phyloP scores from a whole-genome alignment of 225 moss, liverwort and hornwort genomes.

The Thuidium tamariscinum region DNA sequence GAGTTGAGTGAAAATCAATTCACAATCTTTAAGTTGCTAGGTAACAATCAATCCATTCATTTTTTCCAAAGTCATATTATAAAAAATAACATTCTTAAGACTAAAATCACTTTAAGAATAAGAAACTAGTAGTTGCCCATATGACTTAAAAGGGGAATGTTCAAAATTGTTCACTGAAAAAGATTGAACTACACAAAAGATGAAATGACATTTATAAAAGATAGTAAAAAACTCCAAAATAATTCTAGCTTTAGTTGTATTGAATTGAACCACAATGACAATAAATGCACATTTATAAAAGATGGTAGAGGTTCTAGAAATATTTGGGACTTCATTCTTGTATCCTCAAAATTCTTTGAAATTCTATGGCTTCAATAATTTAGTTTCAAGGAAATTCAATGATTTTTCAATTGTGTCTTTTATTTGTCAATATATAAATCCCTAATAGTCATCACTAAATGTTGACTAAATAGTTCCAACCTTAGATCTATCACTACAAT shows the following conservation, averaged over 20 bases:
- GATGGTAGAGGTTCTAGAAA: too few relatives aligned
- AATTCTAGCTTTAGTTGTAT: too few relatives aligned
- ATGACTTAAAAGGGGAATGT: neutral
- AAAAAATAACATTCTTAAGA: neutral
- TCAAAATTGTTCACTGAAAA: neutral
- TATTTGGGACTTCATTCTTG: too few relatives aligned
- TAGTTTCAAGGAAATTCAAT: neutral
- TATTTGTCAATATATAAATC: neutral
- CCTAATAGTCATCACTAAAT: neutral
- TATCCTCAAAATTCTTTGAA: too few relatives aligned
- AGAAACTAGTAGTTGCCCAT: neutral
- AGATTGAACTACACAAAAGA: too few relatives aligned
- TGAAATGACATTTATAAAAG: too few relatives aligned
- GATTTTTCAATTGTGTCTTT: neutral
- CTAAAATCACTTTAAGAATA: neutral
- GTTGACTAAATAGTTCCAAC: neutral
- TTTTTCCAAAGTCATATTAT: neutral
- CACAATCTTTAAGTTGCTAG: too few relatives aligned
- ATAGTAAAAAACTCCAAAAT: too few relatives aligned
- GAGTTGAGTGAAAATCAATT: too few relatives aligned
- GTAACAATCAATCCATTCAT: neutral
- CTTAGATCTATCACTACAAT: rapidly evolving
- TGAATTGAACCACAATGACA: too few relatives aligned
- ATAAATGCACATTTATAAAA: too few relatives aligned
- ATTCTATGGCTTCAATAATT: neutral